Evolutionary conservation across 352 stramenopile genomes (phyloP), one percentile per base, ranked within the genome.

Genomic region (Phytophthora fragariaefolia): DNA sequence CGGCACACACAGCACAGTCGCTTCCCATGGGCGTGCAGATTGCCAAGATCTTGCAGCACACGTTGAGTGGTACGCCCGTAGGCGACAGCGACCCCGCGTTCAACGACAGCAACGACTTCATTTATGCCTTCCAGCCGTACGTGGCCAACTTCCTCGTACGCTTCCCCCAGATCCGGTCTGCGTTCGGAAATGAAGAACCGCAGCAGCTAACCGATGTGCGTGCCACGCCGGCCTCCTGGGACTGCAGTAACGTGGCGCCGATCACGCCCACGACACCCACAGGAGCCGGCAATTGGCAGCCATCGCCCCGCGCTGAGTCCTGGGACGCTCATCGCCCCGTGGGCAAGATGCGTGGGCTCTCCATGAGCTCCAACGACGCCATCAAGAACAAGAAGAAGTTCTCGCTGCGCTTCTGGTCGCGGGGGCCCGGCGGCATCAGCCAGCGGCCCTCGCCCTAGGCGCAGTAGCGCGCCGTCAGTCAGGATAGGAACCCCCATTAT

Each of bases 21-120:
- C 71, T 90, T 1, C 74, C 77, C 4, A 65, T 75, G 22, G 82
- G 79, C 54, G 80, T 93, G 34, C 85, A 93, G 69, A 80, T 95
- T 58, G 85, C 87, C 67, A 93, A 93, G 73, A 73, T 95, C 45
- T 66, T 95, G 22, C 87, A 95, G 66, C 76, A 83, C 72, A 90
- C 87, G 10, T 71, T 95, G 32, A 87, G 75, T 24, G 85, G 85
- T 28, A 87, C 80, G 57, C 58, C 73, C 30, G 56, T 91, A 38
- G 75, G 60, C 32, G 79, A 89, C 53, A 80, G 73, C 51, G 73
- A 85, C 45, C 56, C 80, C 4, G 74, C 87, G 38, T 72, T 65
- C 43, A 53, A 72, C 18, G 71, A 78, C 43, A 77, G 62, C 69
- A 91, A 92, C 64, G 69, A 74, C 48, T 92, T 92, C 66, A 85